Evolutionary conservation across 345 rosid species (phyloP).

Genomic region (Kandelia obovata): DNA sequence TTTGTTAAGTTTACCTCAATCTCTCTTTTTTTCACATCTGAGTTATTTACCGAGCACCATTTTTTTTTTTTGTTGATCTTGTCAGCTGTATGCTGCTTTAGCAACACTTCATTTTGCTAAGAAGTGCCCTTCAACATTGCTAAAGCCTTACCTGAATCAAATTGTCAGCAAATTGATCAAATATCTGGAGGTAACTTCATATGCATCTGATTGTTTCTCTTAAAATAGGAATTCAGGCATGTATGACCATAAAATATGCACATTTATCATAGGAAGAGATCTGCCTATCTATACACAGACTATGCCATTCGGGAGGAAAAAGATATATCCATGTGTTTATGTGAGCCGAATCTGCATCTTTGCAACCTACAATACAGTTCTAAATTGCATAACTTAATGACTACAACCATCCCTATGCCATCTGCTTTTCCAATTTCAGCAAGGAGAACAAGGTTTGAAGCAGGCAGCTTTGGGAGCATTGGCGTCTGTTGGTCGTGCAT

Average conservation of each 20-base stretch:
- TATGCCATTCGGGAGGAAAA: not conserved
- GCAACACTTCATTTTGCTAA: not conserved
- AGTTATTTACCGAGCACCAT: too few species aligned
- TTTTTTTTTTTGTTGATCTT: not conserved
- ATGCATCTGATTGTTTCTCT: too few species aligned
- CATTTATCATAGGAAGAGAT: too few species aligned
- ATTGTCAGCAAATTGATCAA: conserved; percentile 1
- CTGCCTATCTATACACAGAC: not conserved
- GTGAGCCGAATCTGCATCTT: too few species aligned
- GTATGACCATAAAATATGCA: too few species aligned
- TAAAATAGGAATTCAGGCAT: too few species aligned
- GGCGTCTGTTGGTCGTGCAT: conserved; percentile 3
- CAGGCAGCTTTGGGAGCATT: conserved; percentile 9
- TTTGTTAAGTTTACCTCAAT: too few species aligned
- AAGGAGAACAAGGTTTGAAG: not conserved
- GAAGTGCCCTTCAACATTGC: not conserved
- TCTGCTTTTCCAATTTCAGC: not conserved
- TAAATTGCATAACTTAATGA: too few species aligned
- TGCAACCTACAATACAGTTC: too few species aligned
- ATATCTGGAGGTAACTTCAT: conserved; percentile 3
- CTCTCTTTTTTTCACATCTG: not conserved
- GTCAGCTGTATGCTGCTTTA: not conserved
- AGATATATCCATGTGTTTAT: too few species aligned
- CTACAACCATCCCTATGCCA: not conserved
- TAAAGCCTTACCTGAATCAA: not conserved